Evolutionary conservation across 2,329 filamentous ascomycete species (phyloP), one percentile per base, ranked within the genome.

Genomic region (Aspergillus aculeatus): DNA sequence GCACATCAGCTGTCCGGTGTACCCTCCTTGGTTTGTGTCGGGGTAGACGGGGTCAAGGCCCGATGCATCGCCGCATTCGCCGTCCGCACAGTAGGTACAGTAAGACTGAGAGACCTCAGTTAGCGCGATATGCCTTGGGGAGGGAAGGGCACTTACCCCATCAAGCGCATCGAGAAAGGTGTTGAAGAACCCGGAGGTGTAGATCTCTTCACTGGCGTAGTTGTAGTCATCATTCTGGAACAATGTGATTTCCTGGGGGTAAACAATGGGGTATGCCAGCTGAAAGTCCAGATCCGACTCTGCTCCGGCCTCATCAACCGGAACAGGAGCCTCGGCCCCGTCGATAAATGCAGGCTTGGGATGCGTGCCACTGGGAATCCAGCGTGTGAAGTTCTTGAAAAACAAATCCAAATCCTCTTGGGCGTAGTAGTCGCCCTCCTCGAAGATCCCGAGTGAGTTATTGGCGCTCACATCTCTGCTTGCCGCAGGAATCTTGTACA

Each of bases 261-360:
- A 47, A 5, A 59, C 47, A 9, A 59, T 55, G 0, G 57, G 57
- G 44, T 59, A 59, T 3, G 57, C 57, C 4, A 59, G 47, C 11
- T 59, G 50, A 7, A 59, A 55, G 26, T 59, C 57, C 26, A 59
- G n/a, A 21, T 59, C 52, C 0, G 57, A 59, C n/a, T 59, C 57
- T 4, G 47, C 32, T 12, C 57, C 57, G 10, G 57, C 57, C 6
- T 47, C 1, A 5, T 11, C 32, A 1, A 38, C 19, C 10, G 32
- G 24, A 1, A 59, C 52, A 2, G 57, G 57, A 1, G 57, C 57
- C 21, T 55, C 32, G 1, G 47, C 57, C 6, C 57, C 57, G 5
- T 59, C 52, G 35, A 59, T 56, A 1, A 55, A 55, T 5, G 57
- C 57, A 6, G 57, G 57, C 14, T 55, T 59, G 3, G 57, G 57